Conservation (phyloP, 192 early-diverging fungal species). For the Podochytrium sp. region DNA sequence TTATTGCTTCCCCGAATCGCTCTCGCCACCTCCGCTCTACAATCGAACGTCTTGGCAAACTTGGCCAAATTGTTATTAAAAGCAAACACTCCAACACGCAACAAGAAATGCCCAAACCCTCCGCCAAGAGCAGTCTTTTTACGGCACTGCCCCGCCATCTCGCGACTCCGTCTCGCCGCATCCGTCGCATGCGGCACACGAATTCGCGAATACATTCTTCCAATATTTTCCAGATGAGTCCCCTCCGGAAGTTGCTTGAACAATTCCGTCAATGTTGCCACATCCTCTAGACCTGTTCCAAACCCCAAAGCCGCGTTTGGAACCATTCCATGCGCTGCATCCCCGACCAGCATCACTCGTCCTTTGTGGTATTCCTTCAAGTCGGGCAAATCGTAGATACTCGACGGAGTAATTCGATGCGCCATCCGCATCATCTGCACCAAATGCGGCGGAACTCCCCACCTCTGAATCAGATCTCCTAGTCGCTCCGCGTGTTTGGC, state of each 20-base stretch:
- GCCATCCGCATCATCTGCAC: slow-evolving; percentile 10
- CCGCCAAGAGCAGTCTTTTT: background rate
- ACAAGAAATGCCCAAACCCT: background rate
- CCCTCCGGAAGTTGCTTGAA: background rate
- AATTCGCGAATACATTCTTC: slow-evolving; percentile 10
- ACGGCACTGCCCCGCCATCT: slow-evolving; percentile 2
- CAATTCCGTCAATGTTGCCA: slow-evolving; percentile 26
- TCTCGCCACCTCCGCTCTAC: background rate
- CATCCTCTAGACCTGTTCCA: slow-evolving; percentile 36
- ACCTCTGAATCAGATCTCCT: slow-evolving; percentile 1
- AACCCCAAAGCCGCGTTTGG: slow-evolving; percentile 36
- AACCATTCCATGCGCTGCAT: slow-evolving; percentile 36
- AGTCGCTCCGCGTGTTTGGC: background rate
- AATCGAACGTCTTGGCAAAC: background rate
- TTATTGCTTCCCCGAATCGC: too few species aligned
- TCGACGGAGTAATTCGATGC: slow-evolving; percentile 6
- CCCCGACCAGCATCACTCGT: slow-evolving; percentile 15
- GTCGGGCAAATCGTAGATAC: slow-evolving; percentile 22
- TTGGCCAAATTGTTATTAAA: background rate
- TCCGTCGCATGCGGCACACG: slow-evolving; percentile 4
- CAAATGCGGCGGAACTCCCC: slow-evolving; percentile 11
- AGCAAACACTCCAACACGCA: background rate
- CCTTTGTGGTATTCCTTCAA: slow-evolving; percentile 8
- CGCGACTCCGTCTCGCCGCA: background rate
- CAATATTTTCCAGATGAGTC: background rate